Base-by-base conservation (phyloP, 1,284 basidiomycete genomes). In the Trichosporon sp. region DNA sequence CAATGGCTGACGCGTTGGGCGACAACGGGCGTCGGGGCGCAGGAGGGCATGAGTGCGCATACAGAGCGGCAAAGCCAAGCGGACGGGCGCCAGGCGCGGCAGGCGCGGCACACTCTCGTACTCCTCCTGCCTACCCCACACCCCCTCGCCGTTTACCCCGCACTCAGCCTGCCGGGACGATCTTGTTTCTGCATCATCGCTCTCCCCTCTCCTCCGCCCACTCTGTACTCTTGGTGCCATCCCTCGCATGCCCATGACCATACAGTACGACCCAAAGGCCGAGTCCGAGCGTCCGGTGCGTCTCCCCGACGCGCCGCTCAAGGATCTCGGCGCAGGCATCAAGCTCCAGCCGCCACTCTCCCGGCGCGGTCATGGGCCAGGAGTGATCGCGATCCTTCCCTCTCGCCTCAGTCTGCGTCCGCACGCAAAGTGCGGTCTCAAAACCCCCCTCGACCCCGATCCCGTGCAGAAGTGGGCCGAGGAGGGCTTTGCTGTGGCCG, bases 381-480 rank as follows among this genome's bases (percentile, higher is more conserved):
- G 68, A 5, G 34, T 69, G 10, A 52, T 69, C 25, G 60, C 58
- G 16, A 23, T 69, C 60, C 59, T 58, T 16, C 63, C 68, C n/a
- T 59, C 63, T 0, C 54, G 52, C 0, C 60, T 65, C 8, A 58
- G 52, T 8, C 65, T 68, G 56, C 60, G 44, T 21, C 67, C 67
- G 0, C 64, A 68, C 32, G 58, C 49, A 1, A 58, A 46, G 37
- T 4, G 11, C 1, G 68, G 65, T 1, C 61, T 63, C 8, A 40
- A 25, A 13, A 25, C 57, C 14, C 68, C 68, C 3, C 65, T 69
- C 31, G 68, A 69, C 27, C 68, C 68, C 9, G 68, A 69, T 21
- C 68, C 68, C 1, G 65, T 66, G 4, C 56, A 56, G 32, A 69
- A 69, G 57, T 69, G 68, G 68, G 65, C 68, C 19, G 68, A 69